phyloP scores from a whole-genome alignment of 345 rosid species.

The Gynandropsis gynandra region DNA sequence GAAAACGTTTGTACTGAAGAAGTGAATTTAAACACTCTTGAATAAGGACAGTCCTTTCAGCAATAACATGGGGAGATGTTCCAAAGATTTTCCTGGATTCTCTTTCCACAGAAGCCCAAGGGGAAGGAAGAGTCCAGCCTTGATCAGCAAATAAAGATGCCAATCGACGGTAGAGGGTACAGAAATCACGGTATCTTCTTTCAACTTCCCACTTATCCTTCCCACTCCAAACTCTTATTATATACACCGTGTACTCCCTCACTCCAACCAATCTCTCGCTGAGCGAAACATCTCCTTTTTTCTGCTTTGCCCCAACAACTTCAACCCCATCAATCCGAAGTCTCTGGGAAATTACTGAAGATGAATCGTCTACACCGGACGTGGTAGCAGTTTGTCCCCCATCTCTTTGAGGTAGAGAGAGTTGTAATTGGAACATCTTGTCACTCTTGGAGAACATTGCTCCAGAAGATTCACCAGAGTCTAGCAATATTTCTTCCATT shows the following conservation, averaged over 20 bases:
- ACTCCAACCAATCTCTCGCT: conserved; percentile 97
- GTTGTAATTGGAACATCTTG: conserved; percentile 41
- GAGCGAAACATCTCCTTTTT: conserved; percentile 83
- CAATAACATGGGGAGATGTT: conserved; percentile 70
- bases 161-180: conserved; percentile 69
- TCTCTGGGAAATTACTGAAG: conserved; percentile 28
- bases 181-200: conserved; percentile 89
- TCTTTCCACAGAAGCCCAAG: conserved; percentile 74
- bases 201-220: conserved; percentile 83
- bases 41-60: conserved; percentile 80
- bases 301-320: conserved; percentile 86
- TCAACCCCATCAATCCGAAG: conserved; percentile 67
- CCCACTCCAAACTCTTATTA: conserved; percentile 72
- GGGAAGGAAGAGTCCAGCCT: conserved; percentile 80
- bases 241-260: conserved; percentile 79
- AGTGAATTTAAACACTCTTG: conserved; percentile 74
- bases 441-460: conserved; percentile 47
- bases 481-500: conserved; percentile 93
- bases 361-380: conserved; percentile 44
- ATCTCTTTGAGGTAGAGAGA: conserved; percentile 53
- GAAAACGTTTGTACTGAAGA: conserved; percentile 47
- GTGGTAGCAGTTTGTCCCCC: conserved; percentile 75
- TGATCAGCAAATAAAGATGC: conserved; percentile 64
- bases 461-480: conserved; percentile 66
- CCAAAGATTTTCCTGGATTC: conserved; percentile 84